Evolutionary conservation across 2,329 filamentous ascomycete species (phyloP), one percentile per base, ranked within the genome.

Genomic region (Cladophialophora yegresii): DNA sequence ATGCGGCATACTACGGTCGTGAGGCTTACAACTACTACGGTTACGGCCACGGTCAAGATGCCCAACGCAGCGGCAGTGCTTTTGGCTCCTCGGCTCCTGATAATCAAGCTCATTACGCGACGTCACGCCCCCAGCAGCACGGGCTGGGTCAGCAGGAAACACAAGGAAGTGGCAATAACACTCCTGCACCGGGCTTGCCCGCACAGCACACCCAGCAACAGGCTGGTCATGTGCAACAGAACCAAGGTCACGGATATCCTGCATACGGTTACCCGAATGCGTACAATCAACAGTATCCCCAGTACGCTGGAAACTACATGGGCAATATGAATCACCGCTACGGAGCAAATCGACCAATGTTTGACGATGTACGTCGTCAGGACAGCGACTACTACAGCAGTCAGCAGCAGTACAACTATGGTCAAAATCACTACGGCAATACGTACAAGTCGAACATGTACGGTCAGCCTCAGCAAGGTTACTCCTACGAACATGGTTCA

Each of bases 81-180:
- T 96, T 97, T 74, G 84, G 85, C 59, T 66, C 68, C 22, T 79
- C 83, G 36, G 81, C 83, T 58, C 81, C 80, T 64, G 86, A 88
- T 82, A 86, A 80, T 77, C 84, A 78, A 79, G 83, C 82, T 71
- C 80, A 82, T 63, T 72, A 79, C 81, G 68, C 89, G 82, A 81
- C 85, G 74, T 80, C 88, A 84, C 92, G 92, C 75, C 87, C 89
- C 45, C 91, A 93, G 75, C 91, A 93, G 75, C 57, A 59, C 13
- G 89, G 88, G 71, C 89, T 88, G 73, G 84, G 79, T 54, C 81
- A 87, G 79, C 75, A 83, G 65, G 82, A 86, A 67, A 92, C 96
- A 61, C 90, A 92, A 73, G 92, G 89, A 80, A 96, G 92, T 75
- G 93, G 92, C 51, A 89, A 95, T 76, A 93, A 89, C 72, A 97